phyloP scores from a whole-genome alignment of 768 basidiomycete genomes.

The Hericium coralloides region DNA sequence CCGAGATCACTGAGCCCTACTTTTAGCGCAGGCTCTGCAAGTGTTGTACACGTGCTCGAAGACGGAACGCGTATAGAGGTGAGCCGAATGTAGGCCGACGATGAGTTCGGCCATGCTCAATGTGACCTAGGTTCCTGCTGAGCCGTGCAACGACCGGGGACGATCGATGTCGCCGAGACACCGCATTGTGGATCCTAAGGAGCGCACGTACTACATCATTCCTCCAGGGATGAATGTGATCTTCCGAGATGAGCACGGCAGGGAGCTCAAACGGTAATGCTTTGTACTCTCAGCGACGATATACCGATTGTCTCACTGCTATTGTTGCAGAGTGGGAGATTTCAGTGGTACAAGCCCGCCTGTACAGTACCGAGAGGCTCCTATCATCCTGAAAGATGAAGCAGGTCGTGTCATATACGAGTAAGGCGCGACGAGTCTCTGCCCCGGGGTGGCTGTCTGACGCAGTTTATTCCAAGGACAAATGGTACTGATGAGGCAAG shows the following conservation, averaged over 20 bases:
- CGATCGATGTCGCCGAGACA: neutral
- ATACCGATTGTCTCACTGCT: neutral
- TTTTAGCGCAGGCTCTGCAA: slow-evolving; percentile 7
- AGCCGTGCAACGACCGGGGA: neutral
- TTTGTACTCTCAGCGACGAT: neutral
- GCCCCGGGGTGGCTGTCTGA: neutral
- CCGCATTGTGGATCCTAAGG: neutral
- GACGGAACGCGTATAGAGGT: slow-evolving; percentile 10
- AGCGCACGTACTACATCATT: slow-evolving; percentile 14
- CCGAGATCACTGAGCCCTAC: neutral
- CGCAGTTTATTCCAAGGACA: neutral
- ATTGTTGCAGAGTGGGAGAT: slow-evolving; percentile 10
- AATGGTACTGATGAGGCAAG: slow-evolving; percentile 7
- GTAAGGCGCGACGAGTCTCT: neutral
- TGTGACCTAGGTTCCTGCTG: neutral
- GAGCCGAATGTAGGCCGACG: neutral
- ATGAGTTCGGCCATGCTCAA: neutral
- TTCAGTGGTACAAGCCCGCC: slow-evolving; percentile 2
- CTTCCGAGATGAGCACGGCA: slow-evolving; percentile 12
- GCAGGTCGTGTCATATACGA: slow-evolving; percentile 9
- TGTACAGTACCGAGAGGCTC: slow-evolving; percentile 10
- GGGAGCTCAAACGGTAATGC: slow-evolving; percentile 11
- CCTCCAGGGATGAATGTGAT: slow-evolving; percentile 16
- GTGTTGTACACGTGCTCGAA: slow-evolving; percentile 9
- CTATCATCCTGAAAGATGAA: slow-evolving; percentile 11